These are phyloP conservation scores for Psilocybe subaeruginosa DNA, from an alignment of 768 basidiomycete species.

Conservation along the genomic window DNA sequence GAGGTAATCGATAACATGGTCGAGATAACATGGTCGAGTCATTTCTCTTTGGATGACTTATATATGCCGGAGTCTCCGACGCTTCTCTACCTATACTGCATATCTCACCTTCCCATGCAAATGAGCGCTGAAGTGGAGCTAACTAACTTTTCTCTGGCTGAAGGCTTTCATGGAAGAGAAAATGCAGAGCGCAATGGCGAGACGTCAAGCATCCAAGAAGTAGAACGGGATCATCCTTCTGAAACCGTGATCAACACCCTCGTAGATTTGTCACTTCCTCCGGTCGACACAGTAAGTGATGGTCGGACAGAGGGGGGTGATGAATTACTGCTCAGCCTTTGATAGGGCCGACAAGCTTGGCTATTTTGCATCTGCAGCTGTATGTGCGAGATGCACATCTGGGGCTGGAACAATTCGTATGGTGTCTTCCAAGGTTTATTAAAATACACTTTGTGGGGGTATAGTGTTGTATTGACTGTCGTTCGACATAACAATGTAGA, in stretches of 20 bases:
- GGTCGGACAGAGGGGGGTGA: not conserved
- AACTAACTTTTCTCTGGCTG: not conserved
- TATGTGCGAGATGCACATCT: not conserved
- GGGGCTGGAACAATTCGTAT: constrained; percentile 3
- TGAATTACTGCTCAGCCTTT: not conserved
- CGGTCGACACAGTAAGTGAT: not conserved
- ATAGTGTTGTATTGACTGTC: no score
- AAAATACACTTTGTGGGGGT: not conserved
- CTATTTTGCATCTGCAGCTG: not conserved
- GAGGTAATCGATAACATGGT: no score
- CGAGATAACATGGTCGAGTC: no score
- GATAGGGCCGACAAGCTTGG: constrained; percentile 4
- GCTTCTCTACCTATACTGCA: not conserved
- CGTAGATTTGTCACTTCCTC: not conserved
- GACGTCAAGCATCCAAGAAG: not conserved
- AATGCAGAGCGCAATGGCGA: not conserved
- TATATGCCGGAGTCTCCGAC: no score
- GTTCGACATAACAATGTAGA: not conserved
- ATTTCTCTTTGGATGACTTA: no score
- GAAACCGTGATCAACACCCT: not conserved
- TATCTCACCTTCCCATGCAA: not conserved
- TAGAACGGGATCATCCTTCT: not conserved
- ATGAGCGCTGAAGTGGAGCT: not conserved
- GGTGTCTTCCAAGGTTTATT: not conserved
- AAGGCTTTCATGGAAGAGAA: not conserved